Evolutionary conservation across 164 flowering plant species (phyloP).

Genomic region (Vitis rotundifolia): DNA sequence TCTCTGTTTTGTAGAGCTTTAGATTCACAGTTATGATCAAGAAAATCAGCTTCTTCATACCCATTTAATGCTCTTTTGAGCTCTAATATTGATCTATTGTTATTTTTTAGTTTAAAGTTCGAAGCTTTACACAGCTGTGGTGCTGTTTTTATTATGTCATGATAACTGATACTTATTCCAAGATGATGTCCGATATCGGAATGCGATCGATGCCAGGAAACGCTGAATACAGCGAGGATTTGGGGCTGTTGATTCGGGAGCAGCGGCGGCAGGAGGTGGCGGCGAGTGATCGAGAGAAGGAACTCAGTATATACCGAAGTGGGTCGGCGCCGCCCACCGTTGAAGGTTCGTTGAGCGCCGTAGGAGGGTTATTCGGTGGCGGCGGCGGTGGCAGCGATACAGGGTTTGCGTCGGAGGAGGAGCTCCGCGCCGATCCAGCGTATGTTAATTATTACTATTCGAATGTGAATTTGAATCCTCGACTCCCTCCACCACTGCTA

Average conservation of each 20-base stretch:
- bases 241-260: conserved; percentile 46
- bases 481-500: conserved; percentile 75
- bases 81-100: background rate
- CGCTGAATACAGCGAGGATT: conserved; percentile 45
- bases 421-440: conserved; percentile 72
- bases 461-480: conserved; percentile 71
- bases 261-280: conserved; percentile 35
- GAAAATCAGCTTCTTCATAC: background rate
- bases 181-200: conserved; percentile 57
- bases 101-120: conserved; percentile 11
- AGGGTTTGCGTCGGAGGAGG: conserved; percentile 49
- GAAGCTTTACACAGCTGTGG: conserved; percentile 8
- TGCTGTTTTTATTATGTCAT: conserved; percentile 9
- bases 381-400: conserved; percentile 11
- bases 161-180: conserved; percentile 31
- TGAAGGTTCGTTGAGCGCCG: conserved; percentile 70
- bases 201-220: conserved; percentile 48
- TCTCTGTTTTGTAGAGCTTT: background rate
- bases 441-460: conserved; percentile 67
- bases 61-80: background rate
- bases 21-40: conserved; percentile 9
- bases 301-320: conserved; percentile 60
- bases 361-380: conserved; percentile 52
- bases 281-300: conserved; percentile 58
- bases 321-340: conserved; percentile 93